Evolutionary conservation across 2,329 filamentous ascomycete species (phyloP), one percentile per base, ranked within the genome.

Genomic region (Leptographium lundbergii): DNA sequence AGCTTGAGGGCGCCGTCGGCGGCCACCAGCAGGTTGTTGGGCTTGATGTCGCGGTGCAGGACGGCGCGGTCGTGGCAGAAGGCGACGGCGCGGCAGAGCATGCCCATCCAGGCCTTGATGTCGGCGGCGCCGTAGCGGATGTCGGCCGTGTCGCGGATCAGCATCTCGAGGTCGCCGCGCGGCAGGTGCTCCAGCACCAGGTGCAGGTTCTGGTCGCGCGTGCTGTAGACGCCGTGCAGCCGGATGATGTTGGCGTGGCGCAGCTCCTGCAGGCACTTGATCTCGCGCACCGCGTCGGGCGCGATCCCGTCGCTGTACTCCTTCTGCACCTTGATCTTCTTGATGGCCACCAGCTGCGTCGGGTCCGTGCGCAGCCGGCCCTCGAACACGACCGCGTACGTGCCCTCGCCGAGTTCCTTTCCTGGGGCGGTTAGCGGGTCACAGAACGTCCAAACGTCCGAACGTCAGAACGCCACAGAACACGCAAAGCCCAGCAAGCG

Each of bases 71-170:
- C 89, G 72, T 99, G 94, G 72, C 94, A 97, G 77, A 95, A 99
- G 86, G 90, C 95, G 32, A 97, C 84, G 29, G 88, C 94, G 50
- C 92, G 85, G 32, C 82, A 82, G n/a, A 97, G 81, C 94, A 97
- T 97, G 63, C 88, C 89, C 86, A 96, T 95, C 94, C 94, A 99
- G 19, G 91, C 88, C 72, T 99, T 99, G 72, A 97, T 91, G 71
- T 99, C 94, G 22, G 89, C 88, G 13, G 84, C 82, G 62, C 88
- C 88, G 71, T 97, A 97, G 58, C 85, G 83, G 54, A 96, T 86
- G 58, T 77, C 77, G 53, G 86, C 81, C 34, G 81, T 84, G 72
- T 97, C 91, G 70, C 89, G 89, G 71, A 96, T 95, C 61, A 99
- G 82, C 80, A 91, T 90, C 73, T 97, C 90, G 32, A 99, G 81